Evolutionary conservation across 163 green algal species (phyloP).

Genomic region (Smithsoniella earleae): DNA sequence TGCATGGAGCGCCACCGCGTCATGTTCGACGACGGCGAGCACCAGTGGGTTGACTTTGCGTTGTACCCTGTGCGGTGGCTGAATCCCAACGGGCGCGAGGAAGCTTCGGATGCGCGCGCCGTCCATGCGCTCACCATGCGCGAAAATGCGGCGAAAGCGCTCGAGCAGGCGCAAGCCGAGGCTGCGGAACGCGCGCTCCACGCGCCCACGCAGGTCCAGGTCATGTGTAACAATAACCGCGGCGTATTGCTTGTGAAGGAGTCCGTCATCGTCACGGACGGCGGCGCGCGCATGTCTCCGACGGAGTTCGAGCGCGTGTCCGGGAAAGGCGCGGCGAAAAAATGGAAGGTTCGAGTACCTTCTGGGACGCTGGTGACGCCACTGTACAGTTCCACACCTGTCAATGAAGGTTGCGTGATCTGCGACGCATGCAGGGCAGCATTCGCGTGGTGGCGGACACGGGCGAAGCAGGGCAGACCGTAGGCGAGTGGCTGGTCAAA

Average conservation of each 20-base stretch:
- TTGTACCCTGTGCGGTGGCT: conserved; percentile 34
- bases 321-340: conserved; percentile 64
- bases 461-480: conserved; percentile 47
- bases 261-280: conserved; percentile 32
- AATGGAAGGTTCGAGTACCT: conserved; percentile 79
- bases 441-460: conserved; percentile 49
- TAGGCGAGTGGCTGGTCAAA: conserved; percentile 68
- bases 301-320: conserved; percentile 70
- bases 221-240: conserved; percentile 45
- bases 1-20: conserved; percentile 35
- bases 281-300: conserved; percentile 41
- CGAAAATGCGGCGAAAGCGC: conserved; percentile 27
- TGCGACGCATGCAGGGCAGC: conserved; percentile 38
- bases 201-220: conserved; percentile 40
- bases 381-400: too few species aligned
- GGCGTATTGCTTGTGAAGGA: conserved; percentile 34
- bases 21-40: conserved; percentile 38
- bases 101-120: not conserved
- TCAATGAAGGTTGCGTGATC: too few species aligned
- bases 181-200: conserved; percentile 1
- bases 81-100: conserved; percentile 31
- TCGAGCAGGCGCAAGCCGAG: conserved; percentile 24
- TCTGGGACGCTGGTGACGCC: too few species aligned
- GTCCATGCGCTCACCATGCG: not conserved
- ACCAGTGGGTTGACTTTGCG: conserved; percentile 27